These are phyloP conservation scores for Diaporthe australafricana DNA, from an alignment of 2,329 filamentous ascomycete species.

Conservation along the genomic window DNA sequence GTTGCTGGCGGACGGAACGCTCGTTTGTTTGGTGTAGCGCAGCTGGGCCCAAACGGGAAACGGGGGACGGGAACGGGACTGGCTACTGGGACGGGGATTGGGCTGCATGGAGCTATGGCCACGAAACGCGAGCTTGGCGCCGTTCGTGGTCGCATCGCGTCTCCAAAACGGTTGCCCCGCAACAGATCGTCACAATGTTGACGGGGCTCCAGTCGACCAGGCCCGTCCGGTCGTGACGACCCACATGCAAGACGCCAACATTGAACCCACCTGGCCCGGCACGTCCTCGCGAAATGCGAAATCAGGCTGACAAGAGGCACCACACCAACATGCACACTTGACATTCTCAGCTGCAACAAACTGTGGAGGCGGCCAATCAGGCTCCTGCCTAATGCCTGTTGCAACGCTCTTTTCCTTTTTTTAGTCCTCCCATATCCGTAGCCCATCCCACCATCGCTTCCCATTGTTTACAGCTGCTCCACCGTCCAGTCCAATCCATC, in stretches of 20 bases:
- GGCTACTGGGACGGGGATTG: slow-evolving; percentile 1
- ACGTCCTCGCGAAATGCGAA: slow-evolving; percentile 18
- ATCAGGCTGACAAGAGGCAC: slow-evolving; percentile 15
- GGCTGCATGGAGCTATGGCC: slow-evolving; percentile 11
- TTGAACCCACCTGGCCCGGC: slow-evolving; percentile 12
- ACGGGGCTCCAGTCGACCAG: slow-evolving; percentile 17
- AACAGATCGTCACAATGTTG: slow-evolving; percentile 25
- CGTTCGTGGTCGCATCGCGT: slow-evolving; percentile 19
- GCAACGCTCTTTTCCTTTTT: slow-evolving; percentile 20
- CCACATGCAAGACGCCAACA: background rate
- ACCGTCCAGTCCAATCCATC: slow-evolving; percentile 23
- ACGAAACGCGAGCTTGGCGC: slow-evolving; percentile 17
- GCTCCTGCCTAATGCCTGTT: slow-evolving; percentile 7
- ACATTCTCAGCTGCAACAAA: slow-evolving; percentile 29
- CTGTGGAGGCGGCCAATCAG: slow-evolving; percentile 12
- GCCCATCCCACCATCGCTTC: slow-evolving; percentile 19
- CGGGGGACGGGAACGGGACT: background rate
- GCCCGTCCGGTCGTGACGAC: background rate
- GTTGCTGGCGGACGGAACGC: background rate
- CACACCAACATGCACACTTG: slow-evolving; percentile 23
- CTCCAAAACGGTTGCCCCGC: slow-evolving; percentile 27
- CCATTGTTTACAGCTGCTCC: slow-evolving; percentile 26
- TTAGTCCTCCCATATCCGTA: slow-evolving; percentile 13
- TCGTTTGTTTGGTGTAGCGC: background rate
- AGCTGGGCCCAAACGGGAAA: background rate